These are phyloP conservation scores for Eucalyptus viminalis DNA, from an alignment of 345 rosid genomes.

Conservation along the genomic window DNA sequence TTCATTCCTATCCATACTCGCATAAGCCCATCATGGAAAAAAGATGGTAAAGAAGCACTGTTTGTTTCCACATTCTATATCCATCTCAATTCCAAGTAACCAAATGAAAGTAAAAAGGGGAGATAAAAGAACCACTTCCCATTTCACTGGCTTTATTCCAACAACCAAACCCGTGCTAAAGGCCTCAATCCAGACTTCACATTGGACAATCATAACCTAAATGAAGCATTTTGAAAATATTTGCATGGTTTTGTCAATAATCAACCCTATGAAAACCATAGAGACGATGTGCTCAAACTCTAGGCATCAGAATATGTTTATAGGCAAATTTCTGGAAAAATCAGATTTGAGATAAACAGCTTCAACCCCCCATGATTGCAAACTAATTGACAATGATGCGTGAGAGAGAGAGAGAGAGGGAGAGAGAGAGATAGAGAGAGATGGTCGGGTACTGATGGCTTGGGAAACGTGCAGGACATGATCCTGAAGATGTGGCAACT, in stretches of 20 bases:
- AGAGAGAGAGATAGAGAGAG: not conserved
- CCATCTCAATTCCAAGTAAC: not conserved
- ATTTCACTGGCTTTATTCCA: not conserved
- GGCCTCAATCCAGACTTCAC: not conserved
- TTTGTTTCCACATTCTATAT: not conserved
- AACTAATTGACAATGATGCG: not conserved
- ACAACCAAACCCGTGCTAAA: not conserved
- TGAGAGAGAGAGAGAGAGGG: too few species aligned
- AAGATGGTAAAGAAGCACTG: not conserved
- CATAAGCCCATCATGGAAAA: not conserved
- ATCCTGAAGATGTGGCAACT: not conserved
- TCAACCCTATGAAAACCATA: not conserved
- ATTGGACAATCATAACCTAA: too few species aligned
- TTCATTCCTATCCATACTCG: too few species aligned
- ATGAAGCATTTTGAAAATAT: too few species aligned
- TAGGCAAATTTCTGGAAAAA: not conserved
- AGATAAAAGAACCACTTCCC: not conserved
- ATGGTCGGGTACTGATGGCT: not conserved
- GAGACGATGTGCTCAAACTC: not conserved
- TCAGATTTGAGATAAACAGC: not conserved
- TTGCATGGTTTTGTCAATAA: too few species aligned
- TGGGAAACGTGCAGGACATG: not conserved
- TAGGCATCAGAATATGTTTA: not conserved
- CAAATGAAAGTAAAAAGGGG: not conserved
- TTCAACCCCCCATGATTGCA: not conserved